These are phyloP conservation scores for Geotrichum fermentans DNA, from an alignment of 1,139 yeast species.

Conservation along the genomic window DNA sequence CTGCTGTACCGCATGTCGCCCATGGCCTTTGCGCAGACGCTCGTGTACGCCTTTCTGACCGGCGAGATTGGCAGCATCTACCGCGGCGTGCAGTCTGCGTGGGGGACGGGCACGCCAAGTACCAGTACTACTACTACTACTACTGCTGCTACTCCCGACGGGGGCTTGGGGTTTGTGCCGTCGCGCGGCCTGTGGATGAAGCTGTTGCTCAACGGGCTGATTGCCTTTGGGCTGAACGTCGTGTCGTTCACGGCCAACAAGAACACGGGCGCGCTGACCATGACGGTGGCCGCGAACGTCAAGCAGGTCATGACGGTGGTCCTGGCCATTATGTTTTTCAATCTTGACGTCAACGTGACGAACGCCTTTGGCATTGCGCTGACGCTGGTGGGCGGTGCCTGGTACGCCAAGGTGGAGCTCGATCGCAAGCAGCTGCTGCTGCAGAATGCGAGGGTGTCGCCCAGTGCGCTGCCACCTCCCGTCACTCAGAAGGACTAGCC, in stretches of 20 bases:
- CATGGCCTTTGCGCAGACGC: slow-evolving; percentile 27
- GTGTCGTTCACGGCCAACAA: slow-evolving; percentile 32
- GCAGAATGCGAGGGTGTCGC: neutral
- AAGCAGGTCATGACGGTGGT: slow-evolving; percentile 30
- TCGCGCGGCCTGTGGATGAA: slow-evolving; percentile 22
- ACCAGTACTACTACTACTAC: neutral
- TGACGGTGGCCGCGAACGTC: slow-evolving; percentile 32
- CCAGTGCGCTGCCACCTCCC: neutral
- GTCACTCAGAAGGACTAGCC: neutral
- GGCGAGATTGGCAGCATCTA: slow-evolving; percentile 26
- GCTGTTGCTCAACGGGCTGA: slow-evolving; percentile 28
- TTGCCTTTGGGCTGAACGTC: slow-evolving; percentile 30
- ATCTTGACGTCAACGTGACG: slow-evolving; percentile 25
- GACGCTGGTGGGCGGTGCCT: slow-evolving; percentile 29
- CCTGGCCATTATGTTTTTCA: slow-evolving; percentile 28
- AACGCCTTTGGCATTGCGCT: slow-evolving; percentile 27
- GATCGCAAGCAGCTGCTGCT: slow-evolving; percentile 19
- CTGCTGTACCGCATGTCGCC: slow-evolving; percentile 31
- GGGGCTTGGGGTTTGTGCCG: slow-evolving; percentile 15
- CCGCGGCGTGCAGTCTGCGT: slow-evolving; percentile 14
- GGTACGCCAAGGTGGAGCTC: slow-evolving; percentile 31
- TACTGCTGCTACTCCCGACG: slow-evolving; percentile 6
- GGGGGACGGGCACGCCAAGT: slow-evolving; percentile 9
- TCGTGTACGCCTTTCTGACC: slow-evolving; percentile 27
- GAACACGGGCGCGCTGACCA: slow-evolving; percentile 29